Conservation (phyloP, 1,284 basidiomycete genomes). For the Coniophora puteana region DNA sequence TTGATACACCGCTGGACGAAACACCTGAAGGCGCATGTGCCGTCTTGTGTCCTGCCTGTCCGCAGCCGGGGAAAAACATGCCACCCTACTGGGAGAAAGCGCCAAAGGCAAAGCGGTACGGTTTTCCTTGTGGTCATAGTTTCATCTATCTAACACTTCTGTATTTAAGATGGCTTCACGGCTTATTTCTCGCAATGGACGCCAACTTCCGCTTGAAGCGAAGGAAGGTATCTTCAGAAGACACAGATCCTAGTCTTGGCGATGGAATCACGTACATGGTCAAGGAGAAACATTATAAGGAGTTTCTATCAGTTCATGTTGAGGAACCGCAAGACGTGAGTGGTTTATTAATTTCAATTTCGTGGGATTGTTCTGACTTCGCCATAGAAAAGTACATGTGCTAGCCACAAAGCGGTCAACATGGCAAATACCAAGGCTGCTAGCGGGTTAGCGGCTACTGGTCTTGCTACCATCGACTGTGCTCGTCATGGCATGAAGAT, state of each 20-base stretch:
- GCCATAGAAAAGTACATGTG: not conserved
- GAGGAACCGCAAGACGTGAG: too few species aligned
- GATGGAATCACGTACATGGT: too few species aligned
- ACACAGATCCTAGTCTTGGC: not conserved
- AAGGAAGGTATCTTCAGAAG: not conserved
- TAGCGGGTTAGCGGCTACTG: slow-evolving; percentile 12
- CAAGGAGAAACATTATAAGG: not conserved
- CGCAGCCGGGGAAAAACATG: slow-evolving; percentile 6
- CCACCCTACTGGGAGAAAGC: slow-evolving; percentile 4
- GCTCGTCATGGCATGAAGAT: slow-evolving; percentile 17
- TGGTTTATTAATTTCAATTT: too few species aligned
- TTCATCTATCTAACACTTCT: too few species aligned
- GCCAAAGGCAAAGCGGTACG: too few species aligned
- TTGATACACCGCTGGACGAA: slow-evolving; percentile 8
- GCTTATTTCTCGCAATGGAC: too few species aligned
- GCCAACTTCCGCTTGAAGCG: too few species aligned
- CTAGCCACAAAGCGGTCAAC: slow-evolving; percentile 11
- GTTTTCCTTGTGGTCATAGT: too few species aligned
- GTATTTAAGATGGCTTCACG: too few species aligned
- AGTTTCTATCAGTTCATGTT: too few species aligned
- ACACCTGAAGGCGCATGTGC: too few species aligned
- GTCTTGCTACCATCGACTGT: slow-evolving; percentile 19
- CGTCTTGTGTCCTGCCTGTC: slow-evolving; percentile 5
- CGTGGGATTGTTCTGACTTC: too few species aligned
- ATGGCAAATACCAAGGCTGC: slow-evolving; percentile 12